These are phyloP conservation scores for Ananas comosus DNA, from an alignment of 176 grass and related monocot genomes.

Conservation along the genomic window DNA sequence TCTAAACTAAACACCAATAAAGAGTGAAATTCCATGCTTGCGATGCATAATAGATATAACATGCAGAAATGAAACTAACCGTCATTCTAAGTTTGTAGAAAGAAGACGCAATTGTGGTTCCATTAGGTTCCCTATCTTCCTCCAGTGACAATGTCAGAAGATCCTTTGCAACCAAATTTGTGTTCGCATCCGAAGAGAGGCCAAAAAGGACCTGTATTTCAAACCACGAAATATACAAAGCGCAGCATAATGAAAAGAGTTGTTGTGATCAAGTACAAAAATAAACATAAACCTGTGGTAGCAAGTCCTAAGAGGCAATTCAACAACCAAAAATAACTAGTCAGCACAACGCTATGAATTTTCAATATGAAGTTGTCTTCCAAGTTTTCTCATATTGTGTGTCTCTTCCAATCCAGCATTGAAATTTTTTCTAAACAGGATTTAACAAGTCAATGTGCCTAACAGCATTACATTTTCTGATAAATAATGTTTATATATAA, in stretches of 20 bases:
- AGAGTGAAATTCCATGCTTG: background rate
- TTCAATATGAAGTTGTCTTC: no score
- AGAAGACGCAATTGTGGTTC: conserved; percentile 51
- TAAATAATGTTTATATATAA: no score
- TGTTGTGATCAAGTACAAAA: no score
- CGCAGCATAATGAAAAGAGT: conserved; percentile 12
- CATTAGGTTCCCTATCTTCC: conserved; percentile 36
- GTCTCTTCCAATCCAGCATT: no score
- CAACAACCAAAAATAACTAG: no score
- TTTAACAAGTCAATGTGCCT: no score
- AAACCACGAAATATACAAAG: background rate
- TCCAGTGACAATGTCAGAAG: conserved; percentile 43
- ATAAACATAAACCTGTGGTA: no score
- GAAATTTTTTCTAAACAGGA: no score
- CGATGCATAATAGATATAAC: background rate
- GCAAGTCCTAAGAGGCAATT: no score
- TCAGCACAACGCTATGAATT: no score
- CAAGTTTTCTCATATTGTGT: no score
- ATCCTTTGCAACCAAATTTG: conserved; percentile 49
- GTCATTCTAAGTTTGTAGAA: conserved; percentile 72
- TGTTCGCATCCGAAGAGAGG: conserved; percentile 54
- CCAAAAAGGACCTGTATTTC: conserved; percentile 70
- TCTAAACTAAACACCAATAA: background rate
- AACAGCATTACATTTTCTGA: no score
- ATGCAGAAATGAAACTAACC: conserved; percentile 42